phyloP scores from a whole-genome alignment of 2,329 filamentous ascomycete species.

The Penicillium sp. region DNA sequence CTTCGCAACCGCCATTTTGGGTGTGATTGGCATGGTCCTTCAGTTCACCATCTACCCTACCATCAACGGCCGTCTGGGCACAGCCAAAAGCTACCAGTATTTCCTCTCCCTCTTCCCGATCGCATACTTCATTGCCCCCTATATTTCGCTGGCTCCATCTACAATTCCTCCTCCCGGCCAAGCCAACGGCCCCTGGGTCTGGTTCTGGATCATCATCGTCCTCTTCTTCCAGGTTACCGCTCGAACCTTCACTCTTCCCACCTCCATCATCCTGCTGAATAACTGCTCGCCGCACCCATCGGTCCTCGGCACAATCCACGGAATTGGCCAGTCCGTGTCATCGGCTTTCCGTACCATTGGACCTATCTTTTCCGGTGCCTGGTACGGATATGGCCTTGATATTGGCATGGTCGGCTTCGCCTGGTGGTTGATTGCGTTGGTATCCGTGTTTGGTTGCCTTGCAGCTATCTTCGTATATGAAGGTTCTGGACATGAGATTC shows the following conservation, averaged over 20 bases:
- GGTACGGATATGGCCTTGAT: constrained; percentile 55
- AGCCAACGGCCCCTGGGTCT: constrained; percentile 50
- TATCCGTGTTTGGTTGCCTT: constrained; percentile 57
- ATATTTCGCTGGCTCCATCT: constrained; percentile 66
- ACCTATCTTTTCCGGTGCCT: constrained; percentile 54
- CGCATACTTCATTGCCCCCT: constrained; percentile 69
- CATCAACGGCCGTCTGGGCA: constrained; percentile 65
- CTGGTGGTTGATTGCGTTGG: constrained; percentile 55
- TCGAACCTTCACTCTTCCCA: constrained; percentile 65
- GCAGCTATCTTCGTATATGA: constrained; percentile 62
- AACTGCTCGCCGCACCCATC: constrained; percentile 59
- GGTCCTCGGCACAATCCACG: constrained; percentile 59
- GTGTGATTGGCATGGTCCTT: constrained; percentile 68
- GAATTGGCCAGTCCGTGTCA: constrained; percentile 56
- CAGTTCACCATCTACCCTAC: constrained; percentile 69
- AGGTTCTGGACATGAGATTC: constrained; percentile 60
- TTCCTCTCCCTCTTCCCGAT: constrained; percentile 69
- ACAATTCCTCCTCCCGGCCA: constrained; percentile 40
- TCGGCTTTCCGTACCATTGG: constrained; percentile 56
- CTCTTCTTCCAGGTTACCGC: constrained; percentile 68
- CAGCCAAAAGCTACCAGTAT: constrained; percentile 64
- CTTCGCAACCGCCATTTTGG: constrained; percentile 70
- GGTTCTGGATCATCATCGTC: constrained; percentile 63
- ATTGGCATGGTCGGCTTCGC: constrained; percentile 55
- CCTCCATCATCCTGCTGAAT: constrained; percentile 58